phyloP scores from a whole-genome alignment of 176 grass and related monocot species.

The Raddia guianensis region DNA sequence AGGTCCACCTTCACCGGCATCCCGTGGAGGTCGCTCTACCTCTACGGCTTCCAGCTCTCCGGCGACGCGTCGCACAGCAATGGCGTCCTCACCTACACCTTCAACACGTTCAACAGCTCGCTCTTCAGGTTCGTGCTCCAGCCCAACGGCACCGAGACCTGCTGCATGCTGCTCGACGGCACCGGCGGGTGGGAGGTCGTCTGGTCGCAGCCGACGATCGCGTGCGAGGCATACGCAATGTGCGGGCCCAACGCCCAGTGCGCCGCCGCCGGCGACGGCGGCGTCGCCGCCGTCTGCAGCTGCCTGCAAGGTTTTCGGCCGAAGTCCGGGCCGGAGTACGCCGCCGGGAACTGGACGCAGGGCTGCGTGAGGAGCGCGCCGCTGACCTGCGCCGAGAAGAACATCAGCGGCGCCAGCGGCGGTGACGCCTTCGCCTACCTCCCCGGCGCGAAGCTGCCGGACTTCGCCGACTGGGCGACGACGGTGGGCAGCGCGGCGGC shows the following conservation, averaged over 20 bases:
- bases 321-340: conserved; percentile 43
- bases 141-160: conserved; percentile 53
- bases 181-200: conserved; percentile 47
- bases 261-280: conserved; percentile 14
- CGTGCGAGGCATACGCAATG: conserved; percentile 64
- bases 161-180: conserved; percentile 48
- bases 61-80: conserved; percentile 23
- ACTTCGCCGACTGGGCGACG: conserved; percentile 53
- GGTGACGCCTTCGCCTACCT: conserved; percentile 56
- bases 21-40: conserved; percentile 48
- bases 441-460: conserved; percentile 66
- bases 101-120: conserved; percentile 43
- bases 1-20: conserved; percentile 44
- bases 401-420: conserved; percentile 2
- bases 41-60: conserved; percentile 54
- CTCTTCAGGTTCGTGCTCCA: conserved; percentile 47
- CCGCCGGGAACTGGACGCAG: conserved; percentile 40
- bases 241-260: conserved; percentile 72
- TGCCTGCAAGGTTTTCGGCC: conserved; percentile 63
- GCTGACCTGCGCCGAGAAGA: conserved; percentile 43
- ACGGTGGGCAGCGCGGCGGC: conserved; percentile 32
- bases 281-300: conserved; percentile 40
- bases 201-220: conserved; percentile 56
- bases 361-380: conserved; percentile 61
- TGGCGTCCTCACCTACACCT: conserved; percentile 35